These are phyloP conservation scores for Plectosphaerella cucumerina DNA, from an alignment of 2,329 filamentous ascomycete species.

Conservation along the genomic window DNA sequence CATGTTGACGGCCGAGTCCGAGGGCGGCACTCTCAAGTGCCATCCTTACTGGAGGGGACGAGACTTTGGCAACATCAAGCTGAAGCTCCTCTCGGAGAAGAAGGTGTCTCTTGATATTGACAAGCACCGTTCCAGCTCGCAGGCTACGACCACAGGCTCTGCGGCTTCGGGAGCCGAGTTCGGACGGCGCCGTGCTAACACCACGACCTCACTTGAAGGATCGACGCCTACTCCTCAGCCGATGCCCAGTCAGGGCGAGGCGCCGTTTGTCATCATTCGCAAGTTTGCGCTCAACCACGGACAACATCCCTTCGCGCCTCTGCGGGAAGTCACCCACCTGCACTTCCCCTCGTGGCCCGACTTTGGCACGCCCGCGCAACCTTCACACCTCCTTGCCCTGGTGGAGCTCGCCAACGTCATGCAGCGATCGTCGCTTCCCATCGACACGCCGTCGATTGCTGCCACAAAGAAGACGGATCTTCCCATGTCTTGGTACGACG, in stretches of 20 bases:
- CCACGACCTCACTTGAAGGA: constrained; percentile 21
- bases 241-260: constrained; percentile 39
- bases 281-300: constrained; percentile 82
- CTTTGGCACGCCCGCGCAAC: constrained; percentile 88
- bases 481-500: constrained; percentile 46
- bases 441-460: constrained; percentile 35
- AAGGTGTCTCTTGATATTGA: constrained; percentile 73
- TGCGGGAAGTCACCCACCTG: constrained; percentile 89
- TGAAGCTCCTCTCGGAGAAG: constrained; percentile 77
- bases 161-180: constrained; percentile 6
- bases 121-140: constrained; percentile 33
- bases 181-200: constrained; percentile 24
- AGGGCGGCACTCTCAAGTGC: constrained; percentile 91
- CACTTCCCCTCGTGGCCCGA: constrained; percentile 98
- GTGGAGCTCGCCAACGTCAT: constrained; percentile 84
- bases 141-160: constrained; percentile 11
- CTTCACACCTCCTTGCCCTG: constrained; percentile 77
- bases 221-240: constrained; percentile 17
- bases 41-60: constrained; percentile 86
- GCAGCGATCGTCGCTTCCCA: constrained; percentile 53
- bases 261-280: constrained; percentile 75
- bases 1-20: constrained; percentile 91
- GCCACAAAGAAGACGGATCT: constrained; percentile 22
- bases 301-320: constrained; percentile 73
- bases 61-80: constrained; percentile 71